Conservation (phyloP, 2,329 filamentous ascomycete species). For the Arthrobotrys conoides region DNA sequence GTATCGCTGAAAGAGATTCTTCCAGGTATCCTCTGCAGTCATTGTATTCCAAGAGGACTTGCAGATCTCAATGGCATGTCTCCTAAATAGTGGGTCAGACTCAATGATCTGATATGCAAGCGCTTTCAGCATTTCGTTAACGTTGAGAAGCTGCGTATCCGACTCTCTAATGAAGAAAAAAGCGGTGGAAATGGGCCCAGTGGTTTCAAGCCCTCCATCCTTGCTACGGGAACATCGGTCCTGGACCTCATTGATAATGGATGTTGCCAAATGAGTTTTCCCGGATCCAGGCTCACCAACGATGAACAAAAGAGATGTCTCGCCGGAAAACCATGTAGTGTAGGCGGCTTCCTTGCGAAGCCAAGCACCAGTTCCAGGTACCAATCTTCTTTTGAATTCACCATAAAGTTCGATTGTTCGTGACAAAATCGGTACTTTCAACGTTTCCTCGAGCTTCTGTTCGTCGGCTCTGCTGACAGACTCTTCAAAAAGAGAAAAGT, state of each 20-base stretch:
- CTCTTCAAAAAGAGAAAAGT: not conserved
- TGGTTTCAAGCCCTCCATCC: not conserved
- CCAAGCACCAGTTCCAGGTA: not conserved
- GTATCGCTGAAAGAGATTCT: conserved; percentile 7
- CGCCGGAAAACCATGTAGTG: not conserved
- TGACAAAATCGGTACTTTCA: not conserved
- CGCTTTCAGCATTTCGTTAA: conserved; percentile 16
- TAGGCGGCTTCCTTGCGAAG: not conserved
- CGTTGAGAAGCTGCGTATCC: conserved; percentile 1
- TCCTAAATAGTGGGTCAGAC: conserved; percentile 2
- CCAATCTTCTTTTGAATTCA: conserved; percentile 1
- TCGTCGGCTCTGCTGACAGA: conserved; percentile 15
- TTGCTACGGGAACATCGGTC: not conserved
- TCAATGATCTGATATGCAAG: conserved; percentile 9
- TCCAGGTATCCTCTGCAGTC: conserved; percentile 13
- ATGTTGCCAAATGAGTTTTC: conserved; percentile 1
- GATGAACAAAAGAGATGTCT: conserved; percentile 1
- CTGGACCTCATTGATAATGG: conserved; percentile 7
- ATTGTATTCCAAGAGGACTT: conserved; percentile 11
- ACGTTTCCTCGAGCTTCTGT: not conserved
- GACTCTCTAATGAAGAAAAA: conserved; percentile 18
- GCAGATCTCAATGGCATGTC: conserved; percentile 11
- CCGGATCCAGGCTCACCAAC: conserved; percentile 10
- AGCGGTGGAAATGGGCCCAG: not conserved
- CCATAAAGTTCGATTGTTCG: conserved; percentile 7